Percentiles rank a stretch among this genome's conserved stretches.
Evolutionary conservation across 108 stramenopile species (phyloP).

Genomic region (Cyclotella kingstonii): DNA sequence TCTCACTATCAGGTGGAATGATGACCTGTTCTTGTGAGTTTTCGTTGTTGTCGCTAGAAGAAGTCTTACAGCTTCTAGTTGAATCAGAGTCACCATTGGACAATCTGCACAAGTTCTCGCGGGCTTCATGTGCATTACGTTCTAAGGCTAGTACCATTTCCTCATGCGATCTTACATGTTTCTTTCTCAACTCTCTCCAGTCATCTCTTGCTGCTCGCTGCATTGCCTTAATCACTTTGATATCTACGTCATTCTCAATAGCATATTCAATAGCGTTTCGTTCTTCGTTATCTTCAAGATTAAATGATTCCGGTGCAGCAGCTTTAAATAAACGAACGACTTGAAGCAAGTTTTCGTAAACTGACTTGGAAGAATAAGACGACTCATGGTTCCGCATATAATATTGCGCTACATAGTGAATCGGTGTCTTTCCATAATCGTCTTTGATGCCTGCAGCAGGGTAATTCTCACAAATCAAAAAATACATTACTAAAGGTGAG

Average conservation of each 20-base stretch:
- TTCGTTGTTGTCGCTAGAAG: too few relatives aligned
- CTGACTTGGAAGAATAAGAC: neutral
- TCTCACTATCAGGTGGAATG: too few relatives aligned
- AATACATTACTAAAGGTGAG: slow-evolving; percentile 32
- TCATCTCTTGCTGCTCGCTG: slow-evolving; percentile 44
- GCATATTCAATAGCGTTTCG: slow-evolving; percentile 47
- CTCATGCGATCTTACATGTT: slow-evolving; percentile 22
- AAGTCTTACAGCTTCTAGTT: too few relatives aligned
- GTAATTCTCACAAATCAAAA: slow-evolving; percentile 17
- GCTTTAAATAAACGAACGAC: slow-evolving; percentile 27
- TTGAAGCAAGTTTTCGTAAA: slow-evolving; percentile 30
- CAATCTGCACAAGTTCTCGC: neutral
- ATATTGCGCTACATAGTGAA: slow-evolving; percentile 45
- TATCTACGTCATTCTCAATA: slow-evolving; percentile 32
- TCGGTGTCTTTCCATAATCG: slow-evolving; percentile 39
- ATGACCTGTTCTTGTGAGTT: too few relatives aligned
- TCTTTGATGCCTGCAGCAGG: slow-evolving; percentile 40
- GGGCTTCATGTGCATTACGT: slow-evolving; percentile 17
- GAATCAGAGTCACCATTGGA: too few relatives aligned
- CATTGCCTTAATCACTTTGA: slow-evolving; percentile 40
- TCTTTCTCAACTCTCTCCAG: slow-evolving; percentile 38
- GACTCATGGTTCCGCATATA: slow-evolving; percentile 17
- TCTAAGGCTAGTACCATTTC: slow-evolving; percentile 14
- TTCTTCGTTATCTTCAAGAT: slow-evolving; percentile 39
- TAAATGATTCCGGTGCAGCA: slow-evolving; percentile 29